Conservation (phyloP, 768 basidiomycete species). For the Boletus coccyginus region DNA sequence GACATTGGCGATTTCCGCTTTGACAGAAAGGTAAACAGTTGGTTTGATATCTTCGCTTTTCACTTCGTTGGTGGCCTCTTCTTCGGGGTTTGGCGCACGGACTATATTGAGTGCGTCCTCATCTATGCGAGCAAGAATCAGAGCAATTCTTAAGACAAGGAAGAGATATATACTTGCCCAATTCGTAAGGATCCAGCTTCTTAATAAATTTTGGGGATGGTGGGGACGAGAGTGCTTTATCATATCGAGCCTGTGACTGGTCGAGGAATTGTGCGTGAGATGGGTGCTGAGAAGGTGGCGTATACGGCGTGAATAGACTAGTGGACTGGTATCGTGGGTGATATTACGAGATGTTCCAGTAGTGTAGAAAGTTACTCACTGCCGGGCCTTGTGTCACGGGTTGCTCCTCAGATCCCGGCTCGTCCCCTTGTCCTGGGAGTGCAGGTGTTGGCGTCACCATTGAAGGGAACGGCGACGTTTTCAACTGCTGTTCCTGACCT, state of each 20-base stretch:
- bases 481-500: neutral
- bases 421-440: neutral
- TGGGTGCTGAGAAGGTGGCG: slow-evolving; percentile 23
- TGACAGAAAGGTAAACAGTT: neutral
- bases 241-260: neutral
- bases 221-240: neutral
- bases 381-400: neutral
- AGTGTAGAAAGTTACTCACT: slow-evolving; percentile 1
- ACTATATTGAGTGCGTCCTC: slow-evolving; percentile 22
- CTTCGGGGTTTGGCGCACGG: neutral
- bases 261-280: slow-evolving; percentile 11
- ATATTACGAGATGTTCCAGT: neutral
- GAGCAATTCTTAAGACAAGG: neutral
- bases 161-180: slow-evolving; percentile 9
- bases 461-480: neutral
- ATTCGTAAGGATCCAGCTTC: slow-evolving; percentile 30
- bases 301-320: slow-evolving; percentile 23
- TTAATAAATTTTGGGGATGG: slow-evolving; percentile 20
- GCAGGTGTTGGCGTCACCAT: neutral
- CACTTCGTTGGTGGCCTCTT: neutral
- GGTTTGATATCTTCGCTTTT: slow-evolving; percentile 2
- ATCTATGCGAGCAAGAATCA: slow-evolving; percentile 8
- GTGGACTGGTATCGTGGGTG: slow-evolving; percentile 3
- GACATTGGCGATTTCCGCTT: slow-evolving; percentile 1
- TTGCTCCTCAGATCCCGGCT: neutral